Evolutionary conservation across 1,139 yeast species (phyloP), one percentile per base, ranked within the genome.

Genomic region (Kodamaea plutei): DNA sequence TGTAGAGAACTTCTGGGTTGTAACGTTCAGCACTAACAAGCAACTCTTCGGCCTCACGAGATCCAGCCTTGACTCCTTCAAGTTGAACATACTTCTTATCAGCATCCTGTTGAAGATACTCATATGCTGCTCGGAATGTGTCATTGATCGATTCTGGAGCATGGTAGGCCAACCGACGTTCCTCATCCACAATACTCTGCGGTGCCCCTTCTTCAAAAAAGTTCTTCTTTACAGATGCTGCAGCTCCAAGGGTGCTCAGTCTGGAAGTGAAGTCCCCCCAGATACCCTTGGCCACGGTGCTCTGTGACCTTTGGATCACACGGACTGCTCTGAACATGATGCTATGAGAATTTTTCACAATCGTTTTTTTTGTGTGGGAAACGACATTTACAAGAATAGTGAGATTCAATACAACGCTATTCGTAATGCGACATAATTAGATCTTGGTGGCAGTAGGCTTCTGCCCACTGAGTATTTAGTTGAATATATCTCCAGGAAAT

Each of bases 1-100:
- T 85, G 61, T 74, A 84, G 38, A 76, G 63, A 7, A 87, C 96
- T 56, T 85, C 95, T 6, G 96, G 96, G 53, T 88, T 85, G 47
- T 67, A 56, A 25, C 64, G 47, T 52, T 88, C 93, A 1, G 94
- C 85, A 25, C 49, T 41, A 8, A 52, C 45, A 12, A 42, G 44
- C 28, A 59, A 44, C 16, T 44, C 26, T 17, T 39, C 36, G 15
- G 37, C 30, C 25, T 36, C 26, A 9, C 29, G 23, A 9, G 31
- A 22, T 23, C 36, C 33, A 9, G 31, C 34, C 10, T 44, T 33
- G 16, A 29, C 28, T 20, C 31, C 29, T 9, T 29, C 32, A 12
- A 56, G 39, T 30, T 52, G 35, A 14, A 47, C 30, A 38, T 50
- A 50, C 22, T 34, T 35, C 1, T 31, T 25, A 11, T 43, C 57